These are phyloP conservation scores for Botryosphaeria dothidea DNA, from an alignment of 2,329 filamentous ascomycete genomes.

Conservation along the genomic window DNA sequence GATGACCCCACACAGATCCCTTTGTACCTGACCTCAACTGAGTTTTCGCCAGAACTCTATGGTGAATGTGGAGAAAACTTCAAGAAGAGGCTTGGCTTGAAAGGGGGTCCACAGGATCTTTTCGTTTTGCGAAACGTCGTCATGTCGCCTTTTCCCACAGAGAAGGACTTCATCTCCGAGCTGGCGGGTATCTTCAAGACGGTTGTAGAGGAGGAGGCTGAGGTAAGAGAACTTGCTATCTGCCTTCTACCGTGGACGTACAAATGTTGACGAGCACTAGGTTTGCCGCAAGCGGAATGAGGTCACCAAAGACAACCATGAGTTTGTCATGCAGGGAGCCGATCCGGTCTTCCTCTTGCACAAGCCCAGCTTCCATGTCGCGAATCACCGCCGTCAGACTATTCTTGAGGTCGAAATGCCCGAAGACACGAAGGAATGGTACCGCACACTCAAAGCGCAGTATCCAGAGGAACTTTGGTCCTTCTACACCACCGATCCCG, in stretches of 20 bases:
- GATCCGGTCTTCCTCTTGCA: conserved; percentile 38
- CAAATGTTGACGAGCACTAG: neutral
- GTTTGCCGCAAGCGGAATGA: conserved; percentile 37
- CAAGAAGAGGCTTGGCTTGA: conserved; percentile 43
- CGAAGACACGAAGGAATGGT: conserved; percentile 23
- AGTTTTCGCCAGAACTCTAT: conserved; percentile 44
- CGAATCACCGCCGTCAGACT: conserved; percentile 44
- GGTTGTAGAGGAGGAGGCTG: conserved; percentile 31
- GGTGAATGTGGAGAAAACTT: conserved; percentile 44
- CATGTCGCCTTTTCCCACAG: conserved; percentile 49
- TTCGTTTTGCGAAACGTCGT: conserved; percentile 52
- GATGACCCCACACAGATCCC: conserved; percentile 45
- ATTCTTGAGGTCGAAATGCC: conserved; percentile 35
- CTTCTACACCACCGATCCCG: conserved; percentile 29
- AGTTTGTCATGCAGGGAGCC: conserved; percentile 42
- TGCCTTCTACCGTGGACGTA: neutral
- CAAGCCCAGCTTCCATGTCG: conserved; percentile 42
- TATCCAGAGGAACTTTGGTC: conserved; percentile 31
- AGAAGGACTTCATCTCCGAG: conserved; percentile 41
- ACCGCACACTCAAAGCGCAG: conserved; percentile 27
- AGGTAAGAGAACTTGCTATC: neutral
- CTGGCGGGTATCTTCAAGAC: conserved; percentile 38
- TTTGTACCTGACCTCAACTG: conserved; percentile 49
- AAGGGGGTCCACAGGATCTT: conserved; percentile 35
- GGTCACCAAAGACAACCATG: conserved; percentile 35